Evolutionary conservation across 2,329 filamentous ascomycete genomes (phyloP).

Genomic region (Hypoxylon rubiginosum): DNA sequence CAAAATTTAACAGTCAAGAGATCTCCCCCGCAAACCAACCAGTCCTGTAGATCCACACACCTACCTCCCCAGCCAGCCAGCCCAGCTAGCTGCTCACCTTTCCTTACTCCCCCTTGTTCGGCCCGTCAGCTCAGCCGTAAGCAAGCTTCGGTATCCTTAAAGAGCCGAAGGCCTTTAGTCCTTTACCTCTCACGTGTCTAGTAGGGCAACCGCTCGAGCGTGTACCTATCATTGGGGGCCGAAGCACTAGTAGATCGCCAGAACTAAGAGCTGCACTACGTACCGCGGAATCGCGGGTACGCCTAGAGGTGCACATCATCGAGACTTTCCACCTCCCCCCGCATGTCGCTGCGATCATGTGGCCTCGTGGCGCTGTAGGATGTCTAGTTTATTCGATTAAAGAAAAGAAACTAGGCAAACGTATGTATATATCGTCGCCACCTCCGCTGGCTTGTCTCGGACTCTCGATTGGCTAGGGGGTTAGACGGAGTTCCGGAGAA

Average conservation of each 20-base stretch:
- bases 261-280: neutral
- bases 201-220: neutral
- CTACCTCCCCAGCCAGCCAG: neutral
- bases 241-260: neutral
- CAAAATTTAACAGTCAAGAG: constrained; percentile 32
- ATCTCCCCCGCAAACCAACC: constrained; percentile 29
- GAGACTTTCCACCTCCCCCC: constrained; percentile 19
- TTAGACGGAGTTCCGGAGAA: constrained; percentile 14
- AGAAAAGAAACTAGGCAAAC: neutral
- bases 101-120: neutral
- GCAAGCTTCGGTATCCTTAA: constrained; percentile 25
- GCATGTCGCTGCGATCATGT: constrained; percentile 37
- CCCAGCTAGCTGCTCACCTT: too few relatives aligned
- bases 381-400: neutral
- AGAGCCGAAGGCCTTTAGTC: constrained; percentile 12
- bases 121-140: constrained; percentile 13
- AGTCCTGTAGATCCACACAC: constrained; percentile 15
- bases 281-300: constrained; percentile 17
- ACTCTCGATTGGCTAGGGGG: neutral
- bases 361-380: constrained; percentile 13
- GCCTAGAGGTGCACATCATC: constrained; percentile 1
- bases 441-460: constrained; percentile 12
- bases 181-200: constrained; percentile 24
- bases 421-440: constrained; percentile 12
- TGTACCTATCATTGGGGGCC: constrained; percentile 28